These are phyloP conservation scores for Epichloe gansuensis DNA, from an alignment of 2,329 filamentous ascomycete species.

Conservation along the genomic window DNA sequence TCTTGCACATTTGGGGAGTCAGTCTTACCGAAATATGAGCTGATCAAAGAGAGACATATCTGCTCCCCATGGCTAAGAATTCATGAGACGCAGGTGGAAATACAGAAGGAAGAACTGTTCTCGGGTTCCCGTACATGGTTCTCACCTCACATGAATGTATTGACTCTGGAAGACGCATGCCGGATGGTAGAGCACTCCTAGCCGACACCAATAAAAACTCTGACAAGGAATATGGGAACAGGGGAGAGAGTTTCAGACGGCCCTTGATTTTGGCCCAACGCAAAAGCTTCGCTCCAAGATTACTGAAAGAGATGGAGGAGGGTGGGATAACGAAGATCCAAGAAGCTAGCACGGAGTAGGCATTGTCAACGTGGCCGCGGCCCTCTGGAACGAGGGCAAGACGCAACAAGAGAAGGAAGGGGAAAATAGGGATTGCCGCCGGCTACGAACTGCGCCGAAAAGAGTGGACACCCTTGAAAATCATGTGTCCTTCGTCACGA, in stretches of 20 bases:
- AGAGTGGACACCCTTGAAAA: background rate
- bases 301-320: conserved; percentile 2
- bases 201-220: background rate
- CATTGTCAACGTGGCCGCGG: conserved; percentile 17
- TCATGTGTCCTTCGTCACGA: background rate
- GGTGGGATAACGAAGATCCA: background rate
- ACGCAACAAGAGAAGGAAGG: background rate
- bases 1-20: no score
- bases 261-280: background rate
- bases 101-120: background rate
- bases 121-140: conserved; percentile 2
- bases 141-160: conserved; percentile 4
- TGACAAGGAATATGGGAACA: background rate
- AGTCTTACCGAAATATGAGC: no score
- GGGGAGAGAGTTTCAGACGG: background rate
- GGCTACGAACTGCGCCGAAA: background rate
- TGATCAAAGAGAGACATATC: background rate
- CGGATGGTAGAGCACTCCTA: background rate
- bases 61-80: background rate
- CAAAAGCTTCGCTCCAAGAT: background rate
- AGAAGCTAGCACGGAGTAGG: background rate
- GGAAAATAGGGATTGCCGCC: conserved; percentile 2
- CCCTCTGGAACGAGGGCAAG: conserved; percentile 11
- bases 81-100: background rate
- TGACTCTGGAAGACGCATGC: background rate